These are phyloP conservation scores for Ammopiptanthus mongolicus DNA, from an alignment of 306 rosid genomes.

Conservation along the genomic window DNA sequence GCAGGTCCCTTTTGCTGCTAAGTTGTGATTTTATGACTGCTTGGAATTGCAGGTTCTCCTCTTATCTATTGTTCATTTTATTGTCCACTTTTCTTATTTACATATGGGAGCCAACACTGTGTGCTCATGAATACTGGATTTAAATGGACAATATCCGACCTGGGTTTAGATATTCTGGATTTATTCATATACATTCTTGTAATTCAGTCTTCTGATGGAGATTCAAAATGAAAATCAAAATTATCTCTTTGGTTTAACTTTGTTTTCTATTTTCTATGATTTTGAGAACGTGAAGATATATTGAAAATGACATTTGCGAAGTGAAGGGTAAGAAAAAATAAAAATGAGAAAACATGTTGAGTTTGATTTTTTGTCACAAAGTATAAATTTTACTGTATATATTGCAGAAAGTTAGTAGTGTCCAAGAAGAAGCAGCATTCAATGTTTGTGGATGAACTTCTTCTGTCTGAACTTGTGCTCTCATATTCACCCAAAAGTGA, in stretches of 20 bases:
- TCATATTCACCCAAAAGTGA: constrained; percentile 80
- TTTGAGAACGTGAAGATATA: neutral
- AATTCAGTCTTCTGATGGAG: neutral
- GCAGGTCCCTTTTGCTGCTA: constrained; percentile 64
- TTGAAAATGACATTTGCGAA: neutral
- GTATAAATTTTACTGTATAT: neutral
- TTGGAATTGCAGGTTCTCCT: constrained; percentile 78
- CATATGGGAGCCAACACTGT: neutral
- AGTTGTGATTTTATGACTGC: constrained; percentile 86
- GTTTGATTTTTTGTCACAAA: constrained; percentile 11
- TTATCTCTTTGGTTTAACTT: neutral
- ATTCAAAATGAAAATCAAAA: neutral
- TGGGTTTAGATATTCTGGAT: neutral
- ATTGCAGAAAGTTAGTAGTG: constrained; percentile 57
- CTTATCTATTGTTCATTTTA: constrained; percentile 7
- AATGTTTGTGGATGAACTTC: constrained; percentile 56
- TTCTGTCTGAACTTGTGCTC: constrained; percentile 67
- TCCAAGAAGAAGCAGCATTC: constrained; percentile 41
- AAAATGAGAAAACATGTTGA: neutral
- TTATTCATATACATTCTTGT: neutral
- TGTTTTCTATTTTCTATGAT: neutral
- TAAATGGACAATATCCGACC: neutral
- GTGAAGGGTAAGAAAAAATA: neutral
- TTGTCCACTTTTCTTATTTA: neutral
- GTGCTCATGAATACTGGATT: neutral